These are phyloP conservation scores for Hyaloscypha finlandica DNA, from an alignment of 495 filamentous ascomycete species.

Conservation along the genomic window DNA sequence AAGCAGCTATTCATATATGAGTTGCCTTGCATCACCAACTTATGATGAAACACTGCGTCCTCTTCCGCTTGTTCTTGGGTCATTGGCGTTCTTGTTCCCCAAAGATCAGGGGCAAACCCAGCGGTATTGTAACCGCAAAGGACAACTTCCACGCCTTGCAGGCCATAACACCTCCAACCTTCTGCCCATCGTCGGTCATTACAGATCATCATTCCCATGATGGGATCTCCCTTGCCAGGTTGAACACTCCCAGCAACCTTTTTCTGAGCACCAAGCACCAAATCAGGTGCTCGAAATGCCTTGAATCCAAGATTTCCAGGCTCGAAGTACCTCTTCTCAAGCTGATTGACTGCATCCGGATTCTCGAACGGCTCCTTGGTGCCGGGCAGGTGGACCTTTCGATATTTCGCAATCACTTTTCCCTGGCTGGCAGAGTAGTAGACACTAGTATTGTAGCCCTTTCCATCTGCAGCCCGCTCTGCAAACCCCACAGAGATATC, in stretches of 20 bases:
- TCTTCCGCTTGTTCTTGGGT: conserved; percentile 41
- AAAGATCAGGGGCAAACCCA: conserved; percentile 44
- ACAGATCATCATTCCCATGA: conserved; percentile 54
- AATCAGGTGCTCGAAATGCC: conserved; percentile 48
- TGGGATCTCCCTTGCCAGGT: conserved; percentile 45
- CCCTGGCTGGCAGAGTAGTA: conserved; percentile 46
- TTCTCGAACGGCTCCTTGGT: conserved; percentile 47
- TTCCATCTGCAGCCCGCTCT: conserved; percentile 39
- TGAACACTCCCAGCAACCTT: conserved; percentile 19
- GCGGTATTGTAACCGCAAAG: conserved; percentile 52
- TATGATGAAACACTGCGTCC: conserved; percentile 47
- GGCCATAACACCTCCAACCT: conserved; percentile 45
- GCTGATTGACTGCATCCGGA: conserved; percentile 47
- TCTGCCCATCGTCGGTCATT: conserved; percentile 54
- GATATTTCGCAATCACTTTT: conserved; percentile 47
- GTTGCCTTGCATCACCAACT: conserved; percentile 46
- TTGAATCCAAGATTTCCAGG: conserved; percentile 50
- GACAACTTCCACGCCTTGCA: conserved; percentile 50
- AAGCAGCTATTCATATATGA: conserved; percentile 52
- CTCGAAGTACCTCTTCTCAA: conserved; percentile 53
- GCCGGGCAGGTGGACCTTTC: conserved; percentile 53
- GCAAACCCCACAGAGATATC: conserved; percentile 52
- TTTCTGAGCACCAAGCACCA: conserved; percentile 32
- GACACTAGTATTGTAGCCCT: conserved; percentile 46
- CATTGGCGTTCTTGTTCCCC: conserved; percentile 44